These are phyloP conservation scores for Trichoderma arundinaceum DNA, from an alignment of 2,329 filamentous ascomycete species.

Conservation along the genomic window DNA sequence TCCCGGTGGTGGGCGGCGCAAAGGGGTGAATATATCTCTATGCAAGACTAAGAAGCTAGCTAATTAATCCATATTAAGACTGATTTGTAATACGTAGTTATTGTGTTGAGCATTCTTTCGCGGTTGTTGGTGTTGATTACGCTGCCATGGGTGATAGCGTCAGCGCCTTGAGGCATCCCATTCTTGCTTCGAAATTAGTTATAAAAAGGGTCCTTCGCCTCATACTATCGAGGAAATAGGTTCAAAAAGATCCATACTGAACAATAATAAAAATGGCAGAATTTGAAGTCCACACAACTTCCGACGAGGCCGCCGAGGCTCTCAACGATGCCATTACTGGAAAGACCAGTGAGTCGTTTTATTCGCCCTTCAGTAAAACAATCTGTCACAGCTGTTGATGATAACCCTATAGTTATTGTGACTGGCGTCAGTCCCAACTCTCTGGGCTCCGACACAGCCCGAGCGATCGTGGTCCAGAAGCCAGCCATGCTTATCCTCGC, in stretches of 20 bases:
- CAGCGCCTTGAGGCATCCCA: not conserved
- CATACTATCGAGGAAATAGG: too few species aligned
- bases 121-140: constrained; percentile 4
- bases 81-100: not conserved
- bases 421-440: constrained; percentile 50
- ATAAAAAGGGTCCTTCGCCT: not conserved
- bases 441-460: constrained; percentile 47
- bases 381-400: not conserved
- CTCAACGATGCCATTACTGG: constrained; percentile 6
- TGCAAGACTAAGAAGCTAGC: not conserved
- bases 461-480: constrained; percentile 47
- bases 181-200: not conserved
- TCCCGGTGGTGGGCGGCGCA: constrained; percentile 19
- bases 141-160: constrained; percentile 5
- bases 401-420: constrained; percentile 37
- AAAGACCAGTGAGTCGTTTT: not conserved
- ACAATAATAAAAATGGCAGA: not conserved
- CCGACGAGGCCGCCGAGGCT: constrained; percentile 3
- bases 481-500: constrained; percentile 37
- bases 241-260: not conserved
- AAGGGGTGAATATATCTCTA: constrained; percentile 5
- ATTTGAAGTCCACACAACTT: constrained; percentile 12
- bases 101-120: not conserved
- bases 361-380: not conserved
- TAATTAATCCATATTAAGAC: not conserved